Evolutionary conservation across 176 grass and related monocot species (phyloP).

Genomic region (Dendrocalamus sinicus): DNA sequence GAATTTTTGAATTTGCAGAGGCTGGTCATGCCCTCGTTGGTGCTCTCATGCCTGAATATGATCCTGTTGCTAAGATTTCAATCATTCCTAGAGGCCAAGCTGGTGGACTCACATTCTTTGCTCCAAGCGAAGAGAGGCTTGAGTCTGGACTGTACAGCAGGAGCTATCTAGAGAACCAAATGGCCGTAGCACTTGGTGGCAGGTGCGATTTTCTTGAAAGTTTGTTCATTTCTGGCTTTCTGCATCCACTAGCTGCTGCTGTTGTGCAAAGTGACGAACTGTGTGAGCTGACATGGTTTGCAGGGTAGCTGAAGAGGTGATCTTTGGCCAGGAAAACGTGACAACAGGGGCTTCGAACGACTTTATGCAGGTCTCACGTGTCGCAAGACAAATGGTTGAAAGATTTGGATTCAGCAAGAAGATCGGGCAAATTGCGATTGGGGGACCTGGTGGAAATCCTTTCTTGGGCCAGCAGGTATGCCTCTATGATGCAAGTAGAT

Average conservation of each 20-base stretch:
- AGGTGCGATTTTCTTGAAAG: constrained; percentile 46
- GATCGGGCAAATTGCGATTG: constrained; percentile 90
- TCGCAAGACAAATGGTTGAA: constrained; percentile 98
- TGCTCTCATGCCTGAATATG: constrained; percentile 97
- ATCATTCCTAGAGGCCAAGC: constrained; percentile 95
- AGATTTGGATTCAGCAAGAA: constrained; percentile 99
- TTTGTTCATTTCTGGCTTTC: background rate
- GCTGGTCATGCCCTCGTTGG: constrained; percentile 96
- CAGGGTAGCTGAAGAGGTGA: constrained; percentile 99
- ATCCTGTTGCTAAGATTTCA: constrained; percentile 96
- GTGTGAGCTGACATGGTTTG: constrained; percentile 15
- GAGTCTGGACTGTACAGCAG: constrained; percentile 89
- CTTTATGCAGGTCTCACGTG: constrained; percentile 96
- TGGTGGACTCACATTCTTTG: constrained; percentile 97
- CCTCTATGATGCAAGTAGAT: background rate
- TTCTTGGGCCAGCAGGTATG: constrained; percentile 98
- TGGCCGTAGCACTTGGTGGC: constrained; percentile 98
- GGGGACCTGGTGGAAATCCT: constrained; percentile 91
- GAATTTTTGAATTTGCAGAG: constrained; percentile 56
- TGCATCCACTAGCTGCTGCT: background rate
- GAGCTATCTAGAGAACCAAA: constrained; percentile 97
- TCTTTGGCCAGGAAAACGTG: constrained; percentile 91
- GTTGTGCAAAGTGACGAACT: background rate
- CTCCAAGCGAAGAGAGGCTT: constrained; percentile 91
- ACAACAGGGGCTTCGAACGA: constrained; percentile 96